phyloP scores from a whole-genome alignment of 2,329 filamentous ascomycete species.

The Xylariomycetidae sp. region DNA sequence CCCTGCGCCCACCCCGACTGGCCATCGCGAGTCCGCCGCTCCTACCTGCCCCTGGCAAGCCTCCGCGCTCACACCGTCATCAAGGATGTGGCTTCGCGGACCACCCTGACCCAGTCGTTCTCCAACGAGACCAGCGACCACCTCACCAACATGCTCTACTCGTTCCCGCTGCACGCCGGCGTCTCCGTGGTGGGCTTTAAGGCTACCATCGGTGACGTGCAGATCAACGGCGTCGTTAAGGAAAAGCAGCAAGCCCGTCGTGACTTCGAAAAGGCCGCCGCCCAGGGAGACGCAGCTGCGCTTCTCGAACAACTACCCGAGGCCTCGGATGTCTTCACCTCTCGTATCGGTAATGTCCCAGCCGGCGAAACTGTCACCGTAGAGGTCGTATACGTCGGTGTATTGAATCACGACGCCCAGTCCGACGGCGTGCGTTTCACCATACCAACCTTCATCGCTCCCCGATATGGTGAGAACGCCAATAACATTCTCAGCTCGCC shows the following conservation, averaged over 20 bases:
- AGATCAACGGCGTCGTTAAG: slow-evolving; percentile 8
- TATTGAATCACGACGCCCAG: slow-evolving; percentile 9
- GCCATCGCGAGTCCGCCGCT: background rate
- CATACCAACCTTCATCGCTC: slow-evolving; percentile 11
- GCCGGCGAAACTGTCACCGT: slow-evolving; percentile 4
- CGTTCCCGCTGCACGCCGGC: slow-evolving; percentile 12
- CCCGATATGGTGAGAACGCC: slow-evolving; percentile 8
- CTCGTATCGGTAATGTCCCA: slow-evolving; percentile 8
- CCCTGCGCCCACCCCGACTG: background rate
- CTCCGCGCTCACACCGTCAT: slow-evolving; percentile 6
- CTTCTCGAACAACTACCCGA: slow-evolving; percentile 10
- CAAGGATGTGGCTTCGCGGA: slow-evolving; percentile 11
- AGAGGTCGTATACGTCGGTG: slow-evolving; percentile 10
- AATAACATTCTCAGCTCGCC: background rate
- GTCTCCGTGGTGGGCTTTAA: slow-evolving; percentile 10
- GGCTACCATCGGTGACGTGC: slow-evolving; percentile 5
- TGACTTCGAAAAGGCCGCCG: slow-evolving; percentile 6
- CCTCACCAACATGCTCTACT: slow-evolving; percentile 7
- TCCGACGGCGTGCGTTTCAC: slow-evolving; percentile 10
- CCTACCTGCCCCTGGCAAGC: slow-evolving; percentile 5
- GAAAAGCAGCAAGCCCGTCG: slow-evolving; percentile 10
- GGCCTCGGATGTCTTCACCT: slow-evolving; percentile 10
- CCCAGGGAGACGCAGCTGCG: slow-evolving; percentile 2
- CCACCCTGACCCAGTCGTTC: slow-evolving; percentile 10
- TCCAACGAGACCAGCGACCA: slow-evolving; percentile 3